These are phyloP conservation scores for Candida vaughaniae DNA, from an alignment of 805 yeast genomes.

Conservation along the genomic window DNA sequence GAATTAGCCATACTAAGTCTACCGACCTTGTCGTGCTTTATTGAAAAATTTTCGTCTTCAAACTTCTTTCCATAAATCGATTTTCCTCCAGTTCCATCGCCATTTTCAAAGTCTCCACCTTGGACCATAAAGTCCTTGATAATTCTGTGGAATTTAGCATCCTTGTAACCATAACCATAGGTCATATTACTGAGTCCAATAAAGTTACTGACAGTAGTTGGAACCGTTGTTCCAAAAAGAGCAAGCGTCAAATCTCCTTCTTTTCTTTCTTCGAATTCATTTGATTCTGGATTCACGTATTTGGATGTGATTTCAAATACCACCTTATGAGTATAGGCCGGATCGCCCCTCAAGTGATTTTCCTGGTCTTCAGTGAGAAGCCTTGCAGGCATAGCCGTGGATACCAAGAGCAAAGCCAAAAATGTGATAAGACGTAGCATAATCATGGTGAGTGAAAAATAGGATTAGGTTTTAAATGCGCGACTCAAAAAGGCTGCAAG, in stretches of 20 bases:
- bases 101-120: constrained; percentile 33
- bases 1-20: constrained; percentile 85
- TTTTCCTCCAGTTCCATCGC: constrained; percentile 86
- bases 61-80: constrained; percentile 50
- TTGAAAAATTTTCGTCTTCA: constrained; percentile 61
- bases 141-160: constrained; percentile 51
- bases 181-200: constrained; percentile 27
- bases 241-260: constrained; percentile 55
- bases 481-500: too few species aligned
- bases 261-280: constrained; percentile 4
- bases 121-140: constrained; percentile 39
- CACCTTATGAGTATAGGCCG: constrained; percentile 48
- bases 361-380: constrained; percentile 1
- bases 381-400: constrained; percentile 1
- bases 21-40: constrained; percentile 73
- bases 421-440: neutral
- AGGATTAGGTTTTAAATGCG: too few species aligned
- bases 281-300: constrained; percentile 12
- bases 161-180: constrained; percentile 61
- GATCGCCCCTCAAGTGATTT: constrained; percentile 30
- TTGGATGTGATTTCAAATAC: constrained; percentile 37
- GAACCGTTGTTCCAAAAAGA: constrained; percentile 64
- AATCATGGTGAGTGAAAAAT: neutral
- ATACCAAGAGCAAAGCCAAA: neutral
- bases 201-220: constrained; percentile 42